Evolutionary conservation across 2,329 filamentous ascomycete genomes (phyloP).

Genomic region (Blastomyces gilchristii): DNA sequence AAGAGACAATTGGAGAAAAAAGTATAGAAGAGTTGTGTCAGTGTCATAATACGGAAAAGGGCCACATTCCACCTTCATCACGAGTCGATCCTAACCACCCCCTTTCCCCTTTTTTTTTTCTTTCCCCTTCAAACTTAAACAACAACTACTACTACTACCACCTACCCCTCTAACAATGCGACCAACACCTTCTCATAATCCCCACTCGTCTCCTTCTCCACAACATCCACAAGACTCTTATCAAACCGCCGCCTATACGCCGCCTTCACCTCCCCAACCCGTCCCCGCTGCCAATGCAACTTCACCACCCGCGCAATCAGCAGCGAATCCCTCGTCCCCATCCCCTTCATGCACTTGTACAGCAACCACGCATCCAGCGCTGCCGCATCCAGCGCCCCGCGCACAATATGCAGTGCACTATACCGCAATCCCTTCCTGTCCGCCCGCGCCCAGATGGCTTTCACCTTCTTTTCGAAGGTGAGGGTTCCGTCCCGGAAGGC

Average conservation of each 20-base stretch:
- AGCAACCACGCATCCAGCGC: conserved; percentile 65
- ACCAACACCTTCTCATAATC: conserved; percentile 9
- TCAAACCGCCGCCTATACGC: conserved; percentile 44
- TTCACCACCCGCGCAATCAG: conserved; percentile 59
- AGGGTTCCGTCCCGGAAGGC: conserved; percentile 23
- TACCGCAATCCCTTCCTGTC: conserved; percentile 78
- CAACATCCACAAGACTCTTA: background rate
- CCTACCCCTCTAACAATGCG: conserved; percentile 1
- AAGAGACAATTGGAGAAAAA: no score
- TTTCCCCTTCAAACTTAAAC: background rate
- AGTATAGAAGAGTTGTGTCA: no score
- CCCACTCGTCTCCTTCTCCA: conserved; percentile 8
- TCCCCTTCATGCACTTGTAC: conserved; percentile 56
- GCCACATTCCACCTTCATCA: no score
- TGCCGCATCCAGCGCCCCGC: conserved; percentile 59
- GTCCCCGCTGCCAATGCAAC: conserved; percentile 63
- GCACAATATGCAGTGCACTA: conserved; percentile 63
- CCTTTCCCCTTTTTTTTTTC: no score
- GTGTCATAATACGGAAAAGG: no score
- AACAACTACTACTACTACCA: no score
- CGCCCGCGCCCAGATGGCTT: conserved; percentile 40
- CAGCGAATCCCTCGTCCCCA: conserved; percentile 27
- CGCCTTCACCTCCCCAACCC: conserved; percentile 59
- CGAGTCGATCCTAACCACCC: no score
- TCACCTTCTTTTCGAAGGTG: conserved; percentile 4